Evolutionary conservation across 352 stramenopile species (phyloP).

Genomic region (Globisporangium sylvaticum): DNA sequence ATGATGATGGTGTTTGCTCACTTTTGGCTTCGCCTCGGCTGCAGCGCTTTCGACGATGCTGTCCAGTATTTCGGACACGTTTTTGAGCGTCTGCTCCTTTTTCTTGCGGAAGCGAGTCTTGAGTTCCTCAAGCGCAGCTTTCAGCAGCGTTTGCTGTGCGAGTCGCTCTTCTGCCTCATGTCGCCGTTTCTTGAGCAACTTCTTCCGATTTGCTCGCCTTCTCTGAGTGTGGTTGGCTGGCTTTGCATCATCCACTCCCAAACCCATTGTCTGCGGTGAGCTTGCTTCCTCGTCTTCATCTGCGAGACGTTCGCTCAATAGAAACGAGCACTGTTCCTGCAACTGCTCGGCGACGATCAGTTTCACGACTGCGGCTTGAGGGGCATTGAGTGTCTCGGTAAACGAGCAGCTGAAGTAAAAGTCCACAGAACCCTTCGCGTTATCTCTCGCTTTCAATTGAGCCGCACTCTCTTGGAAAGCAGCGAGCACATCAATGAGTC

Average conservation of each 20-base stretch:
- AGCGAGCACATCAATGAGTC: slow-evolving; percentile 8
- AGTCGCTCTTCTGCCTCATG: slow-evolving; percentile 30
- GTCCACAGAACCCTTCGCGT: slow-evolving; percentile 21
- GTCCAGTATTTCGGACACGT: slow-evolving; percentile 30
- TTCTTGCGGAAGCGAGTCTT: slow-evolving; percentile 22
- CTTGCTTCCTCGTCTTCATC: slow-evolving; percentile 32
- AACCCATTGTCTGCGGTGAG: background rate
- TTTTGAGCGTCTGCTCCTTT: slow-evolving; percentile 20
- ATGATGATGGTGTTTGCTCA: background rate
- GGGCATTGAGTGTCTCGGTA: slow-evolving; percentile 29
- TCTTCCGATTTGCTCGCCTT: slow-evolving; percentile 61
- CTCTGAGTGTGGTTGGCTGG: slow-evolving; percentile 43
- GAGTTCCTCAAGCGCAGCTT: slow-evolving; percentile 41
- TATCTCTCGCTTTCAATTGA: background rate
- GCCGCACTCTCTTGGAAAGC: slow-evolving; percentile 1
- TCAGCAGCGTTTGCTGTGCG: slow-evolving; percentile 38
- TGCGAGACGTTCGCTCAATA: slow-evolving; percentile 54
- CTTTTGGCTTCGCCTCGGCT: slow-evolving; percentile 8
- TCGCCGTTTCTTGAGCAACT: slow-evolving; percentile 59
- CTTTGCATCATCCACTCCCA: slow-evolving; percentile 7
- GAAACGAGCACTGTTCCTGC: slow-evolving; percentile 63
- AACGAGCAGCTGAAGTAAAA: slow-evolving; percentile 41
- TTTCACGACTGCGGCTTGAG: slow-evolving; percentile 53
- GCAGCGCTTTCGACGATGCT: slow-evolving; percentile 41
- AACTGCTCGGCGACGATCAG: slow-evolving; percentile 71